Evolutionary conservation across 2,329 filamentous ascomycete species (phyloP).

Genomic region (Xylaria arbuscula): DNA sequence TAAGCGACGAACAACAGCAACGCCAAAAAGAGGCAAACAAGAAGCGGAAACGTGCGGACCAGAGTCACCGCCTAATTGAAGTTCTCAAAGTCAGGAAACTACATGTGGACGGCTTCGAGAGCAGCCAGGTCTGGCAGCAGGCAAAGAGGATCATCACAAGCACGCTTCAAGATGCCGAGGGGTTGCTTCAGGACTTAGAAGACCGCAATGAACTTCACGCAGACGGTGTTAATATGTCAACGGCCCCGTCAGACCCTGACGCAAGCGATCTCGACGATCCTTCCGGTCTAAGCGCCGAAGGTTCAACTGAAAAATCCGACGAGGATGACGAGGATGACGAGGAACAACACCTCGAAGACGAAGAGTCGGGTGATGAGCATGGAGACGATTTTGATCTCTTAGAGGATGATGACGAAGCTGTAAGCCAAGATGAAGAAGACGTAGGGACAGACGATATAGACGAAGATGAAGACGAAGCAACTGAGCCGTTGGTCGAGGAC

Average conservation of each 20-base stretch:
- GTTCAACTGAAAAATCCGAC: slow-evolving; percentile 33
- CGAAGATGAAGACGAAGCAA: slow-evolving; percentile 59
- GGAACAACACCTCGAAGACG: slow-evolving; percentile 46
- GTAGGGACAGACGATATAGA: slow-evolving; percentile 56
- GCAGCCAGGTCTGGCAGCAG: slow-evolving; percentile 94
- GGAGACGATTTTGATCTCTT: slow-evolving; percentile 41
- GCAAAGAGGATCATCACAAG: slow-evolving; percentile 80
- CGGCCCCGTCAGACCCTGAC: slow-evolving; percentile 51
- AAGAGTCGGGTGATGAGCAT: slow-evolving; percentile 51
- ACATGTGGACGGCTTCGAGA: slow-evolving; percentile 87
- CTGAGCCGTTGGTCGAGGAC: slow-evolving; percentile 74
- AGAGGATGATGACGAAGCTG: slow-evolving; percentile 44
- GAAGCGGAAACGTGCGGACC: slow-evolving; percentile 77
- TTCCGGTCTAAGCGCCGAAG: slow-evolving; percentile 47
- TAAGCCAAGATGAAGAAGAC: slow-evolving; percentile 48
- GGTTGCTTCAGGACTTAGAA: slow-evolving; percentile 61
- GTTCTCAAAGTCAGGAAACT: slow-evolving; percentile 83
- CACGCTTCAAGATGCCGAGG: slow-evolving; percentile 61
- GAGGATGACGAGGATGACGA: slow-evolving; percentile 23
- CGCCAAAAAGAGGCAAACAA: slow-evolving; percentile 74
- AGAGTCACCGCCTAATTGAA: slow-evolving; percentile 57
- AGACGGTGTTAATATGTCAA: slow-evolving; percentile 53
- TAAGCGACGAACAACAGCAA: slow-evolving; percentile 77
- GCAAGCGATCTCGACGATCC: slow-evolving; percentile 42
- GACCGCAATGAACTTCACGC: slow-evolving; percentile 66